Base-by-base conservation (phyloP, 768 basidiomycete genomes). In the Lactarius sp. region DNA sequence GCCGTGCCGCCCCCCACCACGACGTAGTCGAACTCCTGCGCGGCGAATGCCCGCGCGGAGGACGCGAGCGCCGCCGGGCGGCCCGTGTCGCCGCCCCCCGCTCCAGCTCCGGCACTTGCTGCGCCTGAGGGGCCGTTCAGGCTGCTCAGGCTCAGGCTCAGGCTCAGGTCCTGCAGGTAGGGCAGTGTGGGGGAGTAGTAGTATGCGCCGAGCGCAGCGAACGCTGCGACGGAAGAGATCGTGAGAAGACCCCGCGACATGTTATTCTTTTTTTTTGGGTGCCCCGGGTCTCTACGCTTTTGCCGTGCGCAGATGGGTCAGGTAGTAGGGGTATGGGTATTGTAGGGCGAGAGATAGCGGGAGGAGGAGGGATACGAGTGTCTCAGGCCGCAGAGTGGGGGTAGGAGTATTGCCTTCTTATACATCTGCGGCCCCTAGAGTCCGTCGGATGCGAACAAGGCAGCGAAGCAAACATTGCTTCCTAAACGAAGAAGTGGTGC, bases 1-100 rank as follows among this genome's bases (percentile, higher is more conserved):
- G 74, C 71, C 1, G 71, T 72, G 14, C 66, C 66, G 2, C 66
- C 66, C 18, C 66, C 66, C 27, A 67, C 55, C 20, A 67, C 18
- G 44, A 67, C 49, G 7, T 67, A 65, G 51, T 67, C 66, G 33
- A 56, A 67, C 13, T 59, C 57, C 59, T 67, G 66, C 36, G 44
- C 27, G 18, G 37, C 52, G n/a, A 67, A 67, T 14, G 39, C 59
- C 27, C 12, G 6, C 27, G 66, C 58, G 12, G 63, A 67, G 12
- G 49, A 39, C 14, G 57, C 57, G 22, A 67, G 53, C 7, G 66
- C 57, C 34, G 51, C 22, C 2, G 52, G 62, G 14, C 51, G 56
- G 33, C 7, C 27, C 33, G 5, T 3, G 10, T 4, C 4, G 34
- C 0, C 4, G 34, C 0, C 13, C 4, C 33, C n/a, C 13, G 37